Base-by-base conservation (phyloP, 73 alveolate species). In the Paramecium bursaria region DNA sequence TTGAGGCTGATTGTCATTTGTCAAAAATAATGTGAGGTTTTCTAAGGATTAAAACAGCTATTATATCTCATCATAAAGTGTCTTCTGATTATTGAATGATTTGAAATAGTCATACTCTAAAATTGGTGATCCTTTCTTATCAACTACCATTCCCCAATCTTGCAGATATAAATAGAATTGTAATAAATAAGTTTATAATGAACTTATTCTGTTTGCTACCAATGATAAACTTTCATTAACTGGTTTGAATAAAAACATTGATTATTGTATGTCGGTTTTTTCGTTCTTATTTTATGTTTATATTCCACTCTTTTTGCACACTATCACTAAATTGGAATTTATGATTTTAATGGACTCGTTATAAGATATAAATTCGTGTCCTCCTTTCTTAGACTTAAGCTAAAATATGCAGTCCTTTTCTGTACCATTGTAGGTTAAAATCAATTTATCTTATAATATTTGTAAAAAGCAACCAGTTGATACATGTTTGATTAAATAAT, bases 1-100 rank as follows among this genome's bases (percentile, higher is more conserved):
- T 39, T 67, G 44, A 39, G 82, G 60, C 44, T 67, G 33, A 19
- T 57, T 57, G 17, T 67, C 82, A 67, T 67, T 67, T 35, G 61
- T 67, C 44, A 67, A 67, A 67, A 39, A 67, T 35, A 67, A 25
- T 67, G 33, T 67, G 0, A 67, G 25, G 44, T 67, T 67, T 25
- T 67, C 82, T 30, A 67, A 33, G 1, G 82, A 31, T 67, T 67
- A 14, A 42, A 67, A 67, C 1, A 67, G 46, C 44, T 67, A 14
- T 15, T 25, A 42, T 1, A 67, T 67, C 10, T 31, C 53, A 67
- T 67, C 82, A 67, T 13, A 67, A 25, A 67, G 33, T 4, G 13
- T 10, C 11, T 67, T 67, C 44, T 67, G 23, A 67, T 67, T 67
- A 15, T 67, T 67, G 23, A 67, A 67, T n/a, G 82, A 53, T 35